Conservation (phyloP, 306 rosid genomes). For the Prunus armeniaca region DNA sequence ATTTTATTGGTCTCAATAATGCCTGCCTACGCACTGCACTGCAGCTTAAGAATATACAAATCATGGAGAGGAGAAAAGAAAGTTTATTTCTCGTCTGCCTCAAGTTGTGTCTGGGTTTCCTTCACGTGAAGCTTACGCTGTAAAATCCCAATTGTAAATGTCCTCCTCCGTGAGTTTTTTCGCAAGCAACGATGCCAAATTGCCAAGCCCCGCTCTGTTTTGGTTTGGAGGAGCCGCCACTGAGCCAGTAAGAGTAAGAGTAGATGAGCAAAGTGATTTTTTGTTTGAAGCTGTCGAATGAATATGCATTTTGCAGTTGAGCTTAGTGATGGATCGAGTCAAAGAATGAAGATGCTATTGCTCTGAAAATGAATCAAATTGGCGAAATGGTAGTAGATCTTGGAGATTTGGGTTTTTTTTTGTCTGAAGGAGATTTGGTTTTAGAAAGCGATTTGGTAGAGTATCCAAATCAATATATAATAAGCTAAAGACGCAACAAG, state of each 20-base stretch:
- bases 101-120: slow-evolving; percentile 22
- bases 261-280: neutral
- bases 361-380: neutral
- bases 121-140: slow-evolving; percentile 49
- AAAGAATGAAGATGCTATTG: neutral
- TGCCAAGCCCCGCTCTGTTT: slow-evolving; percentile 1
- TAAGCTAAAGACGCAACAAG: neutral
- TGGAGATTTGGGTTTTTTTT: slow-evolving; percentile 11
- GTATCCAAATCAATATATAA: neutral
- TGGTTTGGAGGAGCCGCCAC: neutral
- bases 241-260: no score
- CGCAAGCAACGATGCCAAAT: slow-evolving; percentile 12
- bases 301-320: neutral
- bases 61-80: slow-evolving; percentile 34
- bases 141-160: slow-evolving; percentile 7
- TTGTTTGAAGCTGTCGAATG: neutral
- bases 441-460: neutral
- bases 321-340: neutral
- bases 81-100: slow-evolving; percentile 30
- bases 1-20: slow-evolving; percentile 17
- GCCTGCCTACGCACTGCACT: slow-evolving; percentile 15
- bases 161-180: slow-evolving; percentile 19
- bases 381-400: slow-evolving; percentile 1
- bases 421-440: slow-evolving; percentile 13
- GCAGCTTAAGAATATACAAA: slow-evolving; percentile 17